Percentiles rank a stretch among this genome's conserved stretches.
These are phyloP conservation scores for Lentinula boryana DNA, from an alignment of 768 basidiomycete genomes.

Conservation along the genomic window DNA sequence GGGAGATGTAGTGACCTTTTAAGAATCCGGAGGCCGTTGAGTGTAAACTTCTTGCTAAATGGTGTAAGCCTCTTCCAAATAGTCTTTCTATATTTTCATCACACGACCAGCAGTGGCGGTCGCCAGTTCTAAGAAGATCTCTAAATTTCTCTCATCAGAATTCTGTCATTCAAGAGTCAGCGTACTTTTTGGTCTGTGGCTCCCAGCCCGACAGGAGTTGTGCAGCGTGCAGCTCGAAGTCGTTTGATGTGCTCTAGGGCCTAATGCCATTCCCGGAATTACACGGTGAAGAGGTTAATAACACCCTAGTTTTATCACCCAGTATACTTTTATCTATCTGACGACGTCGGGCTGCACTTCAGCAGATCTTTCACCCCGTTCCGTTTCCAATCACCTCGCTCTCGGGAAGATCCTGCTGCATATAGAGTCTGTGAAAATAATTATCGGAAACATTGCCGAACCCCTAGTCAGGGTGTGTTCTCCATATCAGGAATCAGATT, in stretches of 20 bases:
- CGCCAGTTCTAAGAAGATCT: not conserved
- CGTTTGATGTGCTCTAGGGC: no score
- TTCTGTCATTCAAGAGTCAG: not conserved
- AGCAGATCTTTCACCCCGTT: not conserved
- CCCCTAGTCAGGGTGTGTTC: not conserved
- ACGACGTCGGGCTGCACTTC: not conserved
- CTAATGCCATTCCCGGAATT: no score
- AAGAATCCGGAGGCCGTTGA: no score
- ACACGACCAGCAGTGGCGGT: not conserved
- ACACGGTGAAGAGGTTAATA: no score
- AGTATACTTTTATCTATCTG: not conserved
- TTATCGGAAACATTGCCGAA: conserved; percentile 4
- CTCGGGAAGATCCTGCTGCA: not conserved
- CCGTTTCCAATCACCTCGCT: conserved; percentile 3
- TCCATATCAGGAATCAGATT: conserved; percentile 2
- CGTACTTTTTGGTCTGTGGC: not conserved
- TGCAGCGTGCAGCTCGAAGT: no score
- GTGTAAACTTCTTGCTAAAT: not conserved
- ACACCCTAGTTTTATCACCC: no score
- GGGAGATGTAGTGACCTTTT: no score
- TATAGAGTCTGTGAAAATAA: not conserved
- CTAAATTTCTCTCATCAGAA: not conserved
- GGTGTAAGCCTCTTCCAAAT: not conserved
- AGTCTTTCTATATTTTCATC: not conserved
- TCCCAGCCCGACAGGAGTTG: no score